Evolutionary conservation across 2,329 filamentous ascomycete genomes (phyloP).

Genomic region (Neonectria coccinea): DNA sequence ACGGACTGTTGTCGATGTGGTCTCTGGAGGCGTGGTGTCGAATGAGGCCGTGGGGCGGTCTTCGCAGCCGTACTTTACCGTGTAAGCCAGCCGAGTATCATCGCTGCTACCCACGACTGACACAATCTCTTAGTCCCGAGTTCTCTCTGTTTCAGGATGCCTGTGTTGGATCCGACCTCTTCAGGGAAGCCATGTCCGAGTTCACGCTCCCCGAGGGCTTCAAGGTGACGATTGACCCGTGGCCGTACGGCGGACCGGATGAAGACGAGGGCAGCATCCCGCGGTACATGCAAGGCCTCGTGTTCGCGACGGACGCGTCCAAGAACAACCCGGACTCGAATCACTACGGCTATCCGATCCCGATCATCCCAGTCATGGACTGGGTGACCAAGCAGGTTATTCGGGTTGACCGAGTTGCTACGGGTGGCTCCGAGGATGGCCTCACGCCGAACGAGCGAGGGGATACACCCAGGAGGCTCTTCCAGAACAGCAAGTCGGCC

Average conservation of each 20-base stretch:
- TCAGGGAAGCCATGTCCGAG: constrained; percentile 60
- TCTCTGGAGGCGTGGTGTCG: constrained; percentile 46
- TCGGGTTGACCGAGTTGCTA: constrained; percentile 68
- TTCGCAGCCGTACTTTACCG: constrained; percentile 54
- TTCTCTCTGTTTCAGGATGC: constrained; percentile 55
- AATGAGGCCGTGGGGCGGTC: constrained; percentile 41
- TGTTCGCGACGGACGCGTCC: constrained; percentile 58
- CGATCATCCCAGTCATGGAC: constrained; percentile 70
- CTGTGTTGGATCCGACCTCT: constrained; percentile 58
- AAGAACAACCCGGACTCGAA: constrained; percentile 67
- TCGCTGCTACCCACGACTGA: neutral
- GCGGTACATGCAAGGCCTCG: constrained; percentile 62
- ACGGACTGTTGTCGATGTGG: constrained; percentile 55
- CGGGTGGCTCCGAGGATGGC: constrained; percentile 59
- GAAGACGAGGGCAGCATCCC: constrained; percentile 44
- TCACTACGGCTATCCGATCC: constrained; percentile 72
- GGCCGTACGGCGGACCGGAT: constrained; percentile 72
- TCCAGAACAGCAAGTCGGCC: constrained; percentile 33
- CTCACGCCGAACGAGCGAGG: constrained; percentile 51
- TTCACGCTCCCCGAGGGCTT: constrained; percentile 60
- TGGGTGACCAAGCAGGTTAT: constrained; percentile 65
- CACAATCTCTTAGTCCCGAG: constrained; percentile 48
- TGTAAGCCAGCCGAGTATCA: constrained; percentile 32
- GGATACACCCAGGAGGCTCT: constrained; percentile 56
- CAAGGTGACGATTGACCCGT: constrained; percentile 63